Percentiles rank a stretch among this genome's conserved stretches.
phyloP scores from a whole-genome alignment of 2,329 filamentous ascomycete species.

The Aspergillus novoparasiticus region DNA sequence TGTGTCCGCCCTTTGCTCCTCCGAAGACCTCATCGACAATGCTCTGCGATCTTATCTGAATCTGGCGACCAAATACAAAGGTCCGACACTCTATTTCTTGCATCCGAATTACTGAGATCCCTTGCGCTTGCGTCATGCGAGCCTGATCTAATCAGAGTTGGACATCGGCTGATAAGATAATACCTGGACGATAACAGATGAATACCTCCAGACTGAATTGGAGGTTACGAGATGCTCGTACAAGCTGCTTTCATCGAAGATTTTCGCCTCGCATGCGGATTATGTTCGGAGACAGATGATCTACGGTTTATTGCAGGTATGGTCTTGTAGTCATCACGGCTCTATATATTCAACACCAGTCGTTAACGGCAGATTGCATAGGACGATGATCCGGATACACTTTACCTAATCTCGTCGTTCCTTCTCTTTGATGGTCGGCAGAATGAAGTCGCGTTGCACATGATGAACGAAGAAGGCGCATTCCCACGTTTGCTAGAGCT shows the following conservation, averaged over 20 bases:
- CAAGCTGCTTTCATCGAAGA: conserved; percentile 71
- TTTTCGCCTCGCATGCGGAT: conserved; percentile 74
- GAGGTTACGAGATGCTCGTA: conserved; percentile 80
- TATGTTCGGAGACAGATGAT: conserved; percentile 94
- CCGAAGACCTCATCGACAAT: conserved; percentile 76
- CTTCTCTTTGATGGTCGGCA: conserved; percentile 83
- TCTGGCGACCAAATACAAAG: conserved; percentile 72
- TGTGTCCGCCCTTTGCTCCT: conserved; percentile 60
- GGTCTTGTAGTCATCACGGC: neutral
- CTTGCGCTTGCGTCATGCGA: neutral
- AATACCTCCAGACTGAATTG: conserved; percentile 74
- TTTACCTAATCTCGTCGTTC: conserved; percentile 81
- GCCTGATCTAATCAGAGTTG: neutral
- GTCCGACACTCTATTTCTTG: conserved; percentile 39
- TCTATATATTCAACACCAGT: neutral
- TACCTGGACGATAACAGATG: conserved; percentile 49
- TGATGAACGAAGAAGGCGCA: conserved; percentile 83
- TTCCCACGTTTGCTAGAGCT: conserved; percentile 84
- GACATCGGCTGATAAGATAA: conserved; percentile 11
- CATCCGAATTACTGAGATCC: neutral
- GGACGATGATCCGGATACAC: conserved; percentile 79
- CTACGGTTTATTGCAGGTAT: conserved; percentile 76
- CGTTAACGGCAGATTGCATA: conserved; percentile 43
- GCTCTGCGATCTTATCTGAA: conserved; percentile 80
- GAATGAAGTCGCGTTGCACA: conserved; percentile 76